These are phyloP conservation scores for Gossypium mustelinum DNA, from an alignment of 345 rosid species.

Conservation along the genomic window DNA sequence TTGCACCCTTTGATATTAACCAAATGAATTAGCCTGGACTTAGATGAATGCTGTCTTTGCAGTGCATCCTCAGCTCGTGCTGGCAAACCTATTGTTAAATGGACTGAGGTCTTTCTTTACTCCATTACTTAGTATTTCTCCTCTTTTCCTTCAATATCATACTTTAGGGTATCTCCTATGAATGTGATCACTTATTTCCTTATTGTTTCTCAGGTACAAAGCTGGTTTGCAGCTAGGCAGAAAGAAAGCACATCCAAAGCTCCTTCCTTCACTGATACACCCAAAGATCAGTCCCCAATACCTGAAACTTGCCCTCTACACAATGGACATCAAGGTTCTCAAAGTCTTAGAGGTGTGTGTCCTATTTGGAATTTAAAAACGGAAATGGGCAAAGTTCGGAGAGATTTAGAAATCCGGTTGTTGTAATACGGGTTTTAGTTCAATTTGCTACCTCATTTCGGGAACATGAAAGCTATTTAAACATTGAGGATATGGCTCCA, in stretches of 20 bases:
- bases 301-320: slow-evolving; percentile 25
- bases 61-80: slow-evolving; percentile 67
- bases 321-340: slow-evolving; percentile 29
- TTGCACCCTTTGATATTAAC: neutral
- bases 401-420: neutral
- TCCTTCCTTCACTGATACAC: slow-evolving; percentile 29
- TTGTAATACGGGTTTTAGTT: neutral
- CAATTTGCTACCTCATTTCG: neutral
- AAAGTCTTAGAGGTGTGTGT: slow-evolving; percentile 34
- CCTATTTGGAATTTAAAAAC: neutral
- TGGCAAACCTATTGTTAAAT: slow-evolving; percentile 58
- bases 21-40: neutral
- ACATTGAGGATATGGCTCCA: neutral
- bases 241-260: slow-evolving; percentile 27
- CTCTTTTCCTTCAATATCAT: neutral
- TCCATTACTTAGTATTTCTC: neutral
- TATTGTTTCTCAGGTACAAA: slow-evolving; percentile 35
- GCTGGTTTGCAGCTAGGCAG: slow-evolving; percentile 39
- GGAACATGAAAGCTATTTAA: neutral
- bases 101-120: slow-evolving; percentile 48
- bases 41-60: slow-evolving; percentile 20
- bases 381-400: neutral
- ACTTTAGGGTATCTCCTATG: neutral
- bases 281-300: slow-evolving; percentile 22
- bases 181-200: neutral